These are phyloP conservation scores for Nematocida ausubeli DNA, from an alignment of 371 early-diverging fungal genomes.

Conservation along the genomic window DNA sequence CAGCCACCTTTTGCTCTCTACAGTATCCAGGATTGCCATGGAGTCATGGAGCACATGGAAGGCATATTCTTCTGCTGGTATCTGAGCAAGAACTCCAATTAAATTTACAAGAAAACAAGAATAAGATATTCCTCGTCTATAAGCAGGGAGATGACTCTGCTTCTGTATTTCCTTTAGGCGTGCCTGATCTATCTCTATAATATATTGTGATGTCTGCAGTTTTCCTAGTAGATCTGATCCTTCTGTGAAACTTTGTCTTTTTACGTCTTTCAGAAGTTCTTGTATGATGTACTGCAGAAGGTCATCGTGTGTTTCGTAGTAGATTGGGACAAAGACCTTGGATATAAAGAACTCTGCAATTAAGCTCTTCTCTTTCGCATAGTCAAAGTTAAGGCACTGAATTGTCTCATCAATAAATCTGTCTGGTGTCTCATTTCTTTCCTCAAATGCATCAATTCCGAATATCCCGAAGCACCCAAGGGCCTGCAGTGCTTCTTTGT, in stretches of 20 bases:
- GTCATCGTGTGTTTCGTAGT: conserved; percentile 44
- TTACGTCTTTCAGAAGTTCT: conserved; percentile 25
- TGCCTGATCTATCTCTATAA: conserved; percentile 14
- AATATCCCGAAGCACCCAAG: conserved; percentile 29
- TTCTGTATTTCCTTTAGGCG: neutral
- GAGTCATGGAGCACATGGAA: neutral
- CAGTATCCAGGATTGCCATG: neutral
- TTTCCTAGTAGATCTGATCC: neutral
- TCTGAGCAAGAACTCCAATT: neutral
- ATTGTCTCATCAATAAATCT: neutral
- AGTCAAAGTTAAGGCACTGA: conserved; percentile 7
- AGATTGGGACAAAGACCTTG: conserved; percentile 25
- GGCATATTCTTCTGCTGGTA: neutral
- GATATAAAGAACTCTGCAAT: conserved; percentile 23
- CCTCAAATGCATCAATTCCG: conserved; percentile 37
- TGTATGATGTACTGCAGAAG: conserved; percentile 51
- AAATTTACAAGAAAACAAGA: neutral
- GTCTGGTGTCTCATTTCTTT: neutral
- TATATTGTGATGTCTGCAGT: conserved; percentile 23
- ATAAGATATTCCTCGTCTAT: conserved; percentile 37
- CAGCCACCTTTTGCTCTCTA: conserved; percentile 36
- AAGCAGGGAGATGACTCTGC: neutral
- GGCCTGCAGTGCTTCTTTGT: neutral
- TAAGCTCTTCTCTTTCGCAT: neutral
- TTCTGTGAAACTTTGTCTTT: neutral